A percentile compares a stretch with the other conserved stretches of the same genome.
Evolutionary conservation across 2,329 filamentous ascomycete species (phyloP).

Genomic region (Penicillium sp.): DNA sequence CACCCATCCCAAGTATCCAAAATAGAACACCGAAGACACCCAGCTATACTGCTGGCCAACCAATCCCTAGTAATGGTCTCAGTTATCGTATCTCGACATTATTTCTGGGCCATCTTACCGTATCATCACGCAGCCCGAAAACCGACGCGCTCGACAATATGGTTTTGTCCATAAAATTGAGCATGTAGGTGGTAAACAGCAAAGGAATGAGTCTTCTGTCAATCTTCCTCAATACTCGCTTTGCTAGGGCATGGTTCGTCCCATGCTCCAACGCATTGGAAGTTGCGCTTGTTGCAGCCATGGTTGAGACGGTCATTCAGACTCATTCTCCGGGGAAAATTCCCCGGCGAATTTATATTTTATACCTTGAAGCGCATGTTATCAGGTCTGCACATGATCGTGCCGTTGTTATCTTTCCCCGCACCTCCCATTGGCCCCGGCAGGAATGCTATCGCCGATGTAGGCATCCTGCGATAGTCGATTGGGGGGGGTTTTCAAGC

Average conservation of each 20-base stretch:
- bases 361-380: neutral
- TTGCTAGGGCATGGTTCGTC: conserved; percentile 11
- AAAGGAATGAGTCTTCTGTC: conserved; percentile 5
- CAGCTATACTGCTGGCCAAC: conserved; percentile 31
- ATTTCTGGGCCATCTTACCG: conserved; percentile 13
- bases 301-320: neutral
- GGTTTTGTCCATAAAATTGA: conserved; percentile 65
- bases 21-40: conserved; percentile 33
- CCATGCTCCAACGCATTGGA: conserved; percentile 10
- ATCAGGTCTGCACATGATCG: neutral
- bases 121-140: conserved; percentile 57
- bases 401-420: conserved; percentile 20
- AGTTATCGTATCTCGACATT: neutral
- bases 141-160: conserved; percentile 59
- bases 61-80: conserved; percentile 7
- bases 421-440: conserved; percentile 6
- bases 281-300: conserved; percentile 2
- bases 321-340: neutral
- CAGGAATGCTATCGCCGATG: conserved; percentile 11
- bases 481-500: neutral
- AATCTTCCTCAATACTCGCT: conserved; percentile 50
- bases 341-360: too few relatives aligned
- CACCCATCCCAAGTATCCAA: conserved; percentile 33
- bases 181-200: conserved; percentile 57
- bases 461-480: neutral